phyloP scores from a whole-genome alignment of 352 stramenopile species.

The Pythium scleroteichum region DNA sequence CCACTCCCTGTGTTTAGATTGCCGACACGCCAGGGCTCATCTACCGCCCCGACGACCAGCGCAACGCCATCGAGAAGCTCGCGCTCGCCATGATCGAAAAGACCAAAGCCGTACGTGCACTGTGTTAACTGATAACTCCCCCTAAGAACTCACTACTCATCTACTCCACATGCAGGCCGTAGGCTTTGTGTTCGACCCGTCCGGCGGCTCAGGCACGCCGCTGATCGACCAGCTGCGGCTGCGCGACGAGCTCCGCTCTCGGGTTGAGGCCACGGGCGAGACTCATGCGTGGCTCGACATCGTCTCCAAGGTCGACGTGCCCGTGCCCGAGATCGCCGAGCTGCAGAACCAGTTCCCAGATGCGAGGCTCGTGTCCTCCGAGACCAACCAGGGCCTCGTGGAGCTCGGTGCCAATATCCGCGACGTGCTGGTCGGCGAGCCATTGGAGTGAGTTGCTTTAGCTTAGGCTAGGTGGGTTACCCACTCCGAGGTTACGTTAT shows the following conservation, averaged over 20 bases:
- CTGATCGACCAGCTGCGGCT: constrained; percentile 65
- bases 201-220: constrained; percentile 59
- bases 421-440: constrained; percentile 43
- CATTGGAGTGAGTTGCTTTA: no score
- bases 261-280: constrained; percentile 32
- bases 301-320: constrained; percentile 83
- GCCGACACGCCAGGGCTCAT: constrained; percentile 64
- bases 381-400: constrained; percentile 77
- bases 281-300: constrained; percentile 80
- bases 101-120: constrained; percentile 34
- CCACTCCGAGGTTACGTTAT: no score
- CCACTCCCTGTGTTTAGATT: constrained; percentile 46
- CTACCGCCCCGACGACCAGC: constrained; percentile 35
- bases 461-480: no score
- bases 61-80: constrained; percentile 47
- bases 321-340: constrained; percentile 37
- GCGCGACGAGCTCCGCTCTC: constrained; percentile 66
- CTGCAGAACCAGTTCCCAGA: constrained; percentile 40
- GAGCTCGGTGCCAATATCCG: constrained; percentile 61
- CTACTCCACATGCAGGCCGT: constrained; percentile 51
- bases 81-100: constrained; percentile 43
- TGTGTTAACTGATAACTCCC: no score
- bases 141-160: not conserved
- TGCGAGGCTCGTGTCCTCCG: constrained; percentile 49
- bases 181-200: constrained; percentile 86